Conservation (phyloP, 2,329 filamentous ascomycete genomes). For the Hymenoscyphus repandus region DNA sequence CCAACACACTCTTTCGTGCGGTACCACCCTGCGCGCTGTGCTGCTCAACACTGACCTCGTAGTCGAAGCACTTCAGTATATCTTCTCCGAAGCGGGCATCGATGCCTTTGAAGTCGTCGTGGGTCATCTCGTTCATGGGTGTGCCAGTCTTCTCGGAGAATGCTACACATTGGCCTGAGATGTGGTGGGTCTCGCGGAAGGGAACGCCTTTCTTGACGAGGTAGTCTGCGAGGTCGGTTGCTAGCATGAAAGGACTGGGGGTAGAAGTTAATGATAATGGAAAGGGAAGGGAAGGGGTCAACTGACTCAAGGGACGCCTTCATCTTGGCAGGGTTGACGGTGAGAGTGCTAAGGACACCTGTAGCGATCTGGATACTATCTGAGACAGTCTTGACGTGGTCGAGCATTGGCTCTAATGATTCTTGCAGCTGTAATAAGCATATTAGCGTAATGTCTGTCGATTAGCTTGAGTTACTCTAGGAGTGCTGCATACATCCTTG, state of each 20-base stretch:
- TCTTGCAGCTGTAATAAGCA: constrained; percentile 56
- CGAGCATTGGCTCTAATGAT: constrained; percentile 77
- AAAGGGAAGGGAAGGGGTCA: background rate
- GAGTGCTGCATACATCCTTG: constrained; percentile 52
- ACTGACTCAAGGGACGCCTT: constrained; percentile 69
- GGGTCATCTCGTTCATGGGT: constrained; percentile 64
- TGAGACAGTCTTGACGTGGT: constrained; percentile 73
- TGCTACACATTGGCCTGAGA: constrained; percentile 68
- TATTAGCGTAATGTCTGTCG: too few relatives aligned
- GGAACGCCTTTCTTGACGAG: constrained; percentile 63
- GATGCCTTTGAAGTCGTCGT: constrained; percentile 62
- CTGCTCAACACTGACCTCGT: constrained; percentile 77
- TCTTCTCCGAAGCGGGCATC: constrained; percentile 68
- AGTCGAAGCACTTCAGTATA: constrained; percentile 68
- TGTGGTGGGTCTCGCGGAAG: constrained; percentile 77
- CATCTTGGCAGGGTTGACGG: constrained; percentile 70
- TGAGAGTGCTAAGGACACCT: constrained; percentile 71
- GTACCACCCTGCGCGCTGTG: constrained; percentile 73
- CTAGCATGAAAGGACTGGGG: constrained; percentile 64
- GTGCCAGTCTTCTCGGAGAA: constrained; percentile 60
- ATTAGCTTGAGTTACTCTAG: too few relatives aligned
- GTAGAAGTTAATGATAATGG: background rate
- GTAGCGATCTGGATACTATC: constrained; percentile 81
- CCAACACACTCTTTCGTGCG: constrained; percentile 60
- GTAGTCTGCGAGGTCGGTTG: constrained; percentile 59